Percentiles rank a stretch among this genome's conserved stretches.
phyloP scores from a whole-genome alignment of 2,329 filamentous ascomycete species.

The Blumeria hordei region DNA sequence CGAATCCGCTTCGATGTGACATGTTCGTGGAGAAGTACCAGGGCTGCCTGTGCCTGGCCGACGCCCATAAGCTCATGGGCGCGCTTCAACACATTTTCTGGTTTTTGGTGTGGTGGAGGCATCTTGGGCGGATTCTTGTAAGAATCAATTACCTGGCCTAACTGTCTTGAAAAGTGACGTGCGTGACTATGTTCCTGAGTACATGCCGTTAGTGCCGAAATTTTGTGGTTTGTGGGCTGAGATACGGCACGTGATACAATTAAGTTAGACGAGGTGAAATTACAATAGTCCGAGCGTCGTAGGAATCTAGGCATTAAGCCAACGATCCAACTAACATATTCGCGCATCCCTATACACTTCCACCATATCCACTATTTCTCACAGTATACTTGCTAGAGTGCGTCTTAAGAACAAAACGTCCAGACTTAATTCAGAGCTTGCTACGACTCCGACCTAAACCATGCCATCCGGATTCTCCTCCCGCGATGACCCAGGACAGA shows the following conservation, averaged over 20 bases:
- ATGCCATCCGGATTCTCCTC: conserved; percentile 43
- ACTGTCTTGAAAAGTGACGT: neutral
- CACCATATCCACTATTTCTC: no score
- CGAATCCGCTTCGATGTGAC: conserved; percentile 94
- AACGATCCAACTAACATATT: neutral
- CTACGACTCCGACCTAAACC: conserved; percentile 2
- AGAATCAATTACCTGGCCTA: conserved; percentile 1
- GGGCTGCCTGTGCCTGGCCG: conserved; percentile 71
- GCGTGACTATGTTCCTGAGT: neutral
- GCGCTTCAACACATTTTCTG: conserved; percentile 97
- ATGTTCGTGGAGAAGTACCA: conserved; percentile 94
- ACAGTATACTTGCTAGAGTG: neutral
- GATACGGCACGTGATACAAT: neutral
- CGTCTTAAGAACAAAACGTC: neutral
- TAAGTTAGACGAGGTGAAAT: neutral
- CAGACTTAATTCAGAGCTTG: conserved; percentile 1
- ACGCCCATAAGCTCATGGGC: conserved; percentile 98
- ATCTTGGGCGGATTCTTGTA: conserved; percentile 11
- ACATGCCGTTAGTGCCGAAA: neutral
- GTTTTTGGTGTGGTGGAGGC: conserved; percentile 88
- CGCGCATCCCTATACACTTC: neutral
- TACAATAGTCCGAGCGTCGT: no score
- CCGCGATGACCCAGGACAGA: conserved; percentile 41
- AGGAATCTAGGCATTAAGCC: no score
- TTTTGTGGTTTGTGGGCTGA: conserved; percentile 1